A percentile compares a stretch with the other conserved stretches of the same genome.
Conservation (phyloP, 1,139 yeast species). For the Diutina rugosa region DNA sequence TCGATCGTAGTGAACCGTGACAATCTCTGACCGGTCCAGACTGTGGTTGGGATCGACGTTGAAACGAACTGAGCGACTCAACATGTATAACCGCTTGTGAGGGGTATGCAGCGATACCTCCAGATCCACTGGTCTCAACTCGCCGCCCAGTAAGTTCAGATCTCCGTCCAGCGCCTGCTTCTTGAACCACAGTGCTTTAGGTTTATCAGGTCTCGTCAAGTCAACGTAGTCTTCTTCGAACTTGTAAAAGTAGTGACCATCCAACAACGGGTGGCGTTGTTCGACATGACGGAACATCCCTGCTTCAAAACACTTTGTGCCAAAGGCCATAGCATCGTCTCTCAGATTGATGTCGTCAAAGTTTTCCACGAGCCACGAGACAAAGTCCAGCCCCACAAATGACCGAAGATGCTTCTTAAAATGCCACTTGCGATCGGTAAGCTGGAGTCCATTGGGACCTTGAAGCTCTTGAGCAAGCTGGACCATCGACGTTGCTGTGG, state of each 20-base stretch:
- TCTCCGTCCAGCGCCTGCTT: neutral
- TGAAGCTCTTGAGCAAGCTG: conserved; percentile 59
- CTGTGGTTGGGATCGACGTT: conserved; percentile 66
- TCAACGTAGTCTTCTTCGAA: conserved; percentile 45
- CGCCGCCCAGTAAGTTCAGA: neutral
- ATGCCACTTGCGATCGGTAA: conserved; percentile 86
- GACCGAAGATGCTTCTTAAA: conserved; percentile 67
- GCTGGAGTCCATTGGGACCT: conserved; percentile 43
- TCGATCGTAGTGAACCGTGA: conserved; percentile 79
- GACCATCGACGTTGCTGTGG: conserved; percentile 18
- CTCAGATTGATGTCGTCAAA: conserved; percentile 69
- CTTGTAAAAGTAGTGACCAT: conserved; percentile 87
- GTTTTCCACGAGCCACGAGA: conserved; percentile 69
- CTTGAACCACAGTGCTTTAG: neutral
- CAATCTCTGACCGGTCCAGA: conserved; percentile 66
- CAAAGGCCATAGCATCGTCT: conserved; percentile 74
- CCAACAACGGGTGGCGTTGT: conserved; percentile 68
- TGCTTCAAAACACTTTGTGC: conserved; percentile 59
- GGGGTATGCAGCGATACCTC: neutral
- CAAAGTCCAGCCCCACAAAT: conserved; percentile 77
- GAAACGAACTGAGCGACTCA: conserved; percentile 12
- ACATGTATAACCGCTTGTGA: neutral
- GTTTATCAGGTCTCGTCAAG: conserved; percentile 8
- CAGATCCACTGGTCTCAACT: neutral
- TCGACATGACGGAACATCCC: conserved; percentile 75